Percentiles rank a stretch among this genome's conserved stretches.
Conservation (phyloP, 2,329 filamentous ascomycete genomes). For the Colletotrichum musae region DNA sequence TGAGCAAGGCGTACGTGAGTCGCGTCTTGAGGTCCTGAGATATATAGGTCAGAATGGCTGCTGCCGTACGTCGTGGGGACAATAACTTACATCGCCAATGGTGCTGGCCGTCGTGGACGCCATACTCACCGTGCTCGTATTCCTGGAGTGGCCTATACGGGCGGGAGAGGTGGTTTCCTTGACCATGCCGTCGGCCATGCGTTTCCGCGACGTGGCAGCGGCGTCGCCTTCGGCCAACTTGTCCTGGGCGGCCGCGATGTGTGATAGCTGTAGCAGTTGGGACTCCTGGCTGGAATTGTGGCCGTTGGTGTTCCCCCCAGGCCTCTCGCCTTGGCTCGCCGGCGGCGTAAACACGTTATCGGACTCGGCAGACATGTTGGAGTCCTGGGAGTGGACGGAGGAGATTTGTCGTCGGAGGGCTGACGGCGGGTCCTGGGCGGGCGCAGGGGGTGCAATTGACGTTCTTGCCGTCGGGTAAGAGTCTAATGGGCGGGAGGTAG, state of each 20-base stretch:
- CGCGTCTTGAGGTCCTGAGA: conserved; percentile 83
- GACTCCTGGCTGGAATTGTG: conserved; percentile 67
- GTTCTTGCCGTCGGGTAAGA: conserved; percentile 42
- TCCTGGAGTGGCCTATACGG: conserved; percentile 75
- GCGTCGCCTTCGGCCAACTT: conserved; percentile 58
- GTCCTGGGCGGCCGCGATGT: conserved; percentile 69
- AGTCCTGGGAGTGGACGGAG: conserved; percentile 48
- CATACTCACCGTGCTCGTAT: conserved; percentile 76
- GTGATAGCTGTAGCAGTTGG: conserved; percentile 71
- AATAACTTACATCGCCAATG: conserved; percentile 79
- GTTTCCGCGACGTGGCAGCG: conserved; percentile 70
- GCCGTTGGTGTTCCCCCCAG: conserved; percentile 49
- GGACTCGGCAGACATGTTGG: conserved; percentile 46
- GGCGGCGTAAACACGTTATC: conserved; percentile 49
- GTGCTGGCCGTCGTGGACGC: conserved; percentile 75
- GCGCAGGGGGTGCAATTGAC: conserved; percentile 45
- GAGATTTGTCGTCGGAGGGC: conserved; percentile 40
- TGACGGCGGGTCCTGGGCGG: conserved; percentile 28
- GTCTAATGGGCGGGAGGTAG: conserved; percentile 32
- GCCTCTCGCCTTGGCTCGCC: conserved; percentile 44
- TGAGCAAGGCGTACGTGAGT: conserved; percentile 93
- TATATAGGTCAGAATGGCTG: conserved; percentile 41
- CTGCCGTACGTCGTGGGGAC: not conserved
- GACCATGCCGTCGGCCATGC: conserved; percentile 82
- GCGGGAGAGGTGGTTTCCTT: conserved; percentile 71